These are phyloP conservation scores for Hyphopichia fennica DNA, from an alignment of 1,139 yeast genomes.

Conservation along the genomic window DNA sequence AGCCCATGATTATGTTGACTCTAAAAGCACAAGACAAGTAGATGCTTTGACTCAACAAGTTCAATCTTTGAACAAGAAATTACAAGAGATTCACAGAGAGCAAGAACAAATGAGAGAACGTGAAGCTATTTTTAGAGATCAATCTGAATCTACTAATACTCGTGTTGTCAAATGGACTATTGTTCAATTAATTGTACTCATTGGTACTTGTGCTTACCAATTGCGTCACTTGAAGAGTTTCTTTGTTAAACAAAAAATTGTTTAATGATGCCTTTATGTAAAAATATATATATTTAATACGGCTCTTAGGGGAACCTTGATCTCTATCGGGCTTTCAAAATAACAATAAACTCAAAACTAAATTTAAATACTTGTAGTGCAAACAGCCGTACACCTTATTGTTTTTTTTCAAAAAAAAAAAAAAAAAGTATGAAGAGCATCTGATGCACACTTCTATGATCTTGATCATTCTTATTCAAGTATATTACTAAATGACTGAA, in stretches of 20 bases:
- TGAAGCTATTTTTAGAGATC: conserved; percentile 49
- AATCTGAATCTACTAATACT: conserved; percentile 47
- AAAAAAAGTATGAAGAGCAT: too few species aligned
- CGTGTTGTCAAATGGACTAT: conserved; percentile 50
- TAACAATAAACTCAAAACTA: too few species aligned
- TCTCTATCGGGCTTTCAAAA: not conserved
- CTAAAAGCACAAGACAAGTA: conserved; percentile 45
- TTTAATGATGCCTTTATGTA: conserved; percentile 17
- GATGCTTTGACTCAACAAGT: conserved; percentile 43
- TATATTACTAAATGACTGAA: not conserved
- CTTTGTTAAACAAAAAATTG: conserved; percentile 53
- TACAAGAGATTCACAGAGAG: conserved; percentile 45
- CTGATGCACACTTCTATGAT: too few species aligned
- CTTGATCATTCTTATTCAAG: too few species aligned
- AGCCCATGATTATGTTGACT: conserved; percentile 48
- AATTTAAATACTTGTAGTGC: too few species aligned
- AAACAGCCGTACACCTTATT: too few species aligned
- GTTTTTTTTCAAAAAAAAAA: too few species aligned
- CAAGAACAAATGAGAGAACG: conserved; percentile 49
- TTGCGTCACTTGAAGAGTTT: conserved; percentile 52
- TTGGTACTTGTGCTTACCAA: conserved; percentile 51
- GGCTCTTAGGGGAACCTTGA: not conserved
- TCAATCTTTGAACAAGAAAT: conserved; percentile 40
- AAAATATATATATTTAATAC: not conserved
- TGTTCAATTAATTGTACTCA: conserved; percentile 45